phyloP scores from a whole-genome alignment of 345 rosid species.

The Raphanus raphanistrum region DNA sequence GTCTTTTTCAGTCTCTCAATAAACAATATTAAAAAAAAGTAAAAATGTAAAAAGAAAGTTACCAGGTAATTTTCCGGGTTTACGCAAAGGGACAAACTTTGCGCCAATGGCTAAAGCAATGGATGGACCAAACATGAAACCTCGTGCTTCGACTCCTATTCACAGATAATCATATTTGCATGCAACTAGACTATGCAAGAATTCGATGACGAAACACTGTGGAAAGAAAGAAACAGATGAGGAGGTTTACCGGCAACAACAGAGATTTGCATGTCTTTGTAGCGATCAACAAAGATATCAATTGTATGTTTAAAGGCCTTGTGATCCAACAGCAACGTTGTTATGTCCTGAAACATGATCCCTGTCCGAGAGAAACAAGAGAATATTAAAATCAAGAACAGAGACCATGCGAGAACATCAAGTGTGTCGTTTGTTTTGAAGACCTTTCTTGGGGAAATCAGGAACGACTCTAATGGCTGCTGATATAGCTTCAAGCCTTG shows the following conservation, averaged over 20 bases:
- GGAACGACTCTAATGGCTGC: conserved; percentile 43
- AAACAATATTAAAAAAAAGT: background rate
- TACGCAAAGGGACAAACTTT: conserved; percentile 79
- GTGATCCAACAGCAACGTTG: conserved; percentile 69
- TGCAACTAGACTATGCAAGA: background rate
- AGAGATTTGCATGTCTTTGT: conserved; percentile 67
- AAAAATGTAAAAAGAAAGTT: background rate
- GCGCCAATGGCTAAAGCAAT: conserved; percentile 89
- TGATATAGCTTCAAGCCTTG: conserved; percentile 40
- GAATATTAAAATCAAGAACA: background rate
- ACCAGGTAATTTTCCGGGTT: conserved; percentile 85
- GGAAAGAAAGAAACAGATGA: background rate
- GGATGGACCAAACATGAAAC: conserved; percentile 81
- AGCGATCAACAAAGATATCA: conserved; percentile 79
- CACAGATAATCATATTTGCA: conserved; percentile 2
- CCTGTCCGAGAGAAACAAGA: conserved; percentile 40
- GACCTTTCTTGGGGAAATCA: conserved; percentile 41
- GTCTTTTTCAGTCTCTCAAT: conserved; percentile 16
- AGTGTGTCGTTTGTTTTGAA: background rate
- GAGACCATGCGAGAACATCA: background rate
- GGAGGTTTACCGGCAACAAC: conserved; percentile 65
- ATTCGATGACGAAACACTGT: conserved; percentile 25
- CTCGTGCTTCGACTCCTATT: conserved; percentile 86
- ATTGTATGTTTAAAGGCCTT: conserved; percentile 73
- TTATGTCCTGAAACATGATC: conserved; percentile 84